A percentile compares a stretch with the other conserved stretches of the same genome.
These are phyloP conservation scores for Ochetophila trinervis DNA, from an alignment of 306 rosid species.

Conservation along the genomic window DNA sequence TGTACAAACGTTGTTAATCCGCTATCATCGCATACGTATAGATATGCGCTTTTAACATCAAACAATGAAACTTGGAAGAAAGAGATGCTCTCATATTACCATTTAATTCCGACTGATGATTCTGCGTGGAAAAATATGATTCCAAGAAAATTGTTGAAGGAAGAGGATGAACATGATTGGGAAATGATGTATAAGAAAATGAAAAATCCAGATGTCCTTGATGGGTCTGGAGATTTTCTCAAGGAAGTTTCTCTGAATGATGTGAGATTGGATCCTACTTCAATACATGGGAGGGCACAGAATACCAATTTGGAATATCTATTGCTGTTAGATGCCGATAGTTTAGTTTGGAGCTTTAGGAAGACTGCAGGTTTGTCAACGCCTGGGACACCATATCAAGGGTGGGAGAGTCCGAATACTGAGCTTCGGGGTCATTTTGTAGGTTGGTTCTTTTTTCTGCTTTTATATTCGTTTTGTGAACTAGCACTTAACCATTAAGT, in stretches of 20 bases:
- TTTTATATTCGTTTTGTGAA: background rate
- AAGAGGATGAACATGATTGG: slow-evolving; percentile 54
- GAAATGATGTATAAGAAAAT: slow-evolving; percentile 51
- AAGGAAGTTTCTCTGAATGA: slow-evolving; percentile 63
- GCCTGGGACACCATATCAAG: slow-evolving; percentile 58
- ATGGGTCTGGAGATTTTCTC: slow-evolving; percentile 44
- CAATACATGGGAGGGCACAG: slow-evolving; percentile 58
- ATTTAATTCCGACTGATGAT: slow-evolving; percentile 73
- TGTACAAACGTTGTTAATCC: slow-evolving; percentile 62
- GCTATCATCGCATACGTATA: slow-evolving; percentile 53
- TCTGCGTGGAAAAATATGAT: slow-evolving; percentile 61
- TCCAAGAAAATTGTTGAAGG: slow-evolving; percentile 55
- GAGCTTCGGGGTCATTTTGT: slow-evolving; percentile 96
- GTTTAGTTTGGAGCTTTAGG: slow-evolving; percentile 76
- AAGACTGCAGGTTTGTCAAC: slow-evolving; percentile 70
- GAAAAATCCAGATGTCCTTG: slow-evolving; percentile 33
- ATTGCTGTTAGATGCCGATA: slow-evolving; percentile 71
- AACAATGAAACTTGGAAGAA: slow-evolving; percentile 54
- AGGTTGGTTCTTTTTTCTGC: slow-evolving; percentile 42
- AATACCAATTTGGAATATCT: slow-evolving; percentile 74
- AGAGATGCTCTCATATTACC: slow-evolving; percentile 57
- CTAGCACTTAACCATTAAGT: background rate
- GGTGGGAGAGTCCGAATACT: slow-evolving; percentile 49
- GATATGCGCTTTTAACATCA: slow-evolving; percentile 38
- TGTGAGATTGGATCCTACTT: slow-evolving; percentile 54